Evolutionary conservation across 2,329 filamentous ascomycete species (phyloP).

Genomic region (Chaetomiaceae sp.): DNA sequence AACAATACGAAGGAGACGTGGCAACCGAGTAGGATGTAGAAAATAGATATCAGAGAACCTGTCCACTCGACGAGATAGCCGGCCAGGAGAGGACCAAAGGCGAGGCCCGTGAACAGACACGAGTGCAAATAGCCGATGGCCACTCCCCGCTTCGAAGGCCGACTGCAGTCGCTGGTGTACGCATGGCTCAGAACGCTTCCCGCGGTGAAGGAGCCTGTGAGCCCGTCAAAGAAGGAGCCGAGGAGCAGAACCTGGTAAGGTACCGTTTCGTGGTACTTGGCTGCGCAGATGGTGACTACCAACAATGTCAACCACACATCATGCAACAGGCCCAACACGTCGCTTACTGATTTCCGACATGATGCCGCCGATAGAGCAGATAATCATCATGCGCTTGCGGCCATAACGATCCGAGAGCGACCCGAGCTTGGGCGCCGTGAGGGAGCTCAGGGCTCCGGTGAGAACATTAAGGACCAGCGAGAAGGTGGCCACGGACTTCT

Average conservation of each 20-base stretch:
- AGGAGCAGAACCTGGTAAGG: constrained; percentile 76
- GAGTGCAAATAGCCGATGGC: constrained; percentile 88
- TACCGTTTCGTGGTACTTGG: constrained; percentile 66
- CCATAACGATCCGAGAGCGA: constrained; percentile 84
- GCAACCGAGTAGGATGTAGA: constrained; percentile 72
- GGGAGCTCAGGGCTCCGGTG: constrained; percentile 70
- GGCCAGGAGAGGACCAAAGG: constrained; percentile 76
- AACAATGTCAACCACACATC: too few species aligned
- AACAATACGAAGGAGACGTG: constrained; percentile 72
- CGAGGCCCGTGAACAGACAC: constrained; percentile 83
- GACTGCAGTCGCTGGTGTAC: constrained; percentile 84
- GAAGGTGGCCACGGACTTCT: constrained; percentile 72
- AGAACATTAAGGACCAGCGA: constrained; percentile 70
- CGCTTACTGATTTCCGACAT: constrained; percentile 65
- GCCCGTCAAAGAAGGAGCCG: constrained; percentile 72
- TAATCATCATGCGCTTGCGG: constrained; percentile 66
- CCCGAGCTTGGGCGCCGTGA: constrained; percentile 78
- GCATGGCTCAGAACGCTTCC: constrained; percentile 73
- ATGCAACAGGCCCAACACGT: too few species aligned
- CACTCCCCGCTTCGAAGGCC: constrained; percentile 72
- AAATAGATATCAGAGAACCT: constrained; percentile 71
- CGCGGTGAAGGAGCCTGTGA: constrained; percentile 84
- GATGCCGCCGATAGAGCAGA: constrained; percentile 72
- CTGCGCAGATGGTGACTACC: constrained; percentile 78
- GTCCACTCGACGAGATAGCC: constrained; percentile 75